Evolutionary conservation across 2,329 filamentous ascomycete species (phyloP), one percentile per base, ranked within the genome.

Genomic region (Ascochyta lentis): DNA sequence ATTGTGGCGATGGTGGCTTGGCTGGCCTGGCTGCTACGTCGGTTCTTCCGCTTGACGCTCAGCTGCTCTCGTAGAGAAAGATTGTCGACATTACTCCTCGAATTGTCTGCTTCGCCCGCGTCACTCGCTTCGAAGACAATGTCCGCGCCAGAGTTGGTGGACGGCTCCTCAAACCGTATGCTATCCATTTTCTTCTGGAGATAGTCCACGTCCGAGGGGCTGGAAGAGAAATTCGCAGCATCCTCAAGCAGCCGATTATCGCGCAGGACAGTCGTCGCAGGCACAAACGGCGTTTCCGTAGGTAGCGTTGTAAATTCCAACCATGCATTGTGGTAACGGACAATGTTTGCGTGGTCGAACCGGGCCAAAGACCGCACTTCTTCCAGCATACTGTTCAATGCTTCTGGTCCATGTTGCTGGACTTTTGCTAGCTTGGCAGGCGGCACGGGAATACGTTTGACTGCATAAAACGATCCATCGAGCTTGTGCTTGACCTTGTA

Each of bases 301-400:
- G 64, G 43, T 26, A 57, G 45, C 3, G 67, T 60, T 0, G 66
- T 63, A 44, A 70, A 79, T 33, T 89, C 87, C 13, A 88, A 78
- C 87, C 87, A 90, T 13, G 84, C 84, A 47, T 82, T 81, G 66
- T 85, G 85, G 64, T 90, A 90, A 23, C 86, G 80, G 33, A 89
- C 87, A 51, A 90, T 83, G 66, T 89, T 88, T 5, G 79, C 80
- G 69, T 90, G 87, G 41, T 89, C 83, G 15, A 89, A 76, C 24
- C 79, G 78, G 42, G 87, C 86, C 40, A 89, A 76, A 0, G 85
- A 86, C 43, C 85, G 79, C 8, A 89, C 81, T 70, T 89, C 86
- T 52, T 81, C 80, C 49, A 88, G 77, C 29, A 88, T 79, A 45
- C 74, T 78, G 63, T 86, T 83, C 38, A 87, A 72, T 56, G 84